phyloP scores from a whole-genome alignment of 164 flowering plant species.

The Magnolia kwangsiensis region DNA sequence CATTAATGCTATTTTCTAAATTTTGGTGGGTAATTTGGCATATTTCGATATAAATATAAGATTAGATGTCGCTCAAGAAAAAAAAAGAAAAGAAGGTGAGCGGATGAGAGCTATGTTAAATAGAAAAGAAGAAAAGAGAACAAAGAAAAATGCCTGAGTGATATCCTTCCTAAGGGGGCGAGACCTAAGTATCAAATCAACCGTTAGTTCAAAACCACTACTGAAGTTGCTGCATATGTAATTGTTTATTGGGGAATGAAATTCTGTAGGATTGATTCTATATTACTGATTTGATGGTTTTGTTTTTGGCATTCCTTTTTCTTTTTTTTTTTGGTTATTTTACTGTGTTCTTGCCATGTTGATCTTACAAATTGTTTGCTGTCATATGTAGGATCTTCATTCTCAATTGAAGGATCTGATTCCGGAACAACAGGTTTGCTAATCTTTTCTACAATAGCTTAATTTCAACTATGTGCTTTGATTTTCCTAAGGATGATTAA shows the following conservation, averaged over 20 bases:
- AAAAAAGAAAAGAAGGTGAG: no score
- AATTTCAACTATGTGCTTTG: no score
- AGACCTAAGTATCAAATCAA: no score
- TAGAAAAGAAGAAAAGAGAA: no score
- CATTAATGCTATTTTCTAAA: no score
- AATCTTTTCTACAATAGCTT: not conserved
- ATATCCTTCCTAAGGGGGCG: no score
- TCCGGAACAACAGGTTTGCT: conserved; percentile 85
- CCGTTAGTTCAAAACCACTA: not conserved
- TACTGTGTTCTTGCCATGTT: not conserved
- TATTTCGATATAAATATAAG: no score
- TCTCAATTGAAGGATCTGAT: conserved; percentile 83
- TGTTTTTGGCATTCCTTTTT: not conserved
- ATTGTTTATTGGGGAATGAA: not conserved
- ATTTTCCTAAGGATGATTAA: not conserved
- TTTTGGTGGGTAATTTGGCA: no score
- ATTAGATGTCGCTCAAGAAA: no score
- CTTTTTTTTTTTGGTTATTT: not conserved
- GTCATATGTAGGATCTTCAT: conserved; percentile 60
- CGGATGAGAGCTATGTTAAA: no score
- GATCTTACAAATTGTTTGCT: not conserved
- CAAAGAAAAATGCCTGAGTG: no score
- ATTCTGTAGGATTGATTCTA: not conserved
- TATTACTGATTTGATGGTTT: no score
- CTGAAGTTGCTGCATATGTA: not conserved